Evolutionary conservation across 371 early-diverging fungal genomes (phyloP).

Genomic region (Mortierella sp.): DNA sequence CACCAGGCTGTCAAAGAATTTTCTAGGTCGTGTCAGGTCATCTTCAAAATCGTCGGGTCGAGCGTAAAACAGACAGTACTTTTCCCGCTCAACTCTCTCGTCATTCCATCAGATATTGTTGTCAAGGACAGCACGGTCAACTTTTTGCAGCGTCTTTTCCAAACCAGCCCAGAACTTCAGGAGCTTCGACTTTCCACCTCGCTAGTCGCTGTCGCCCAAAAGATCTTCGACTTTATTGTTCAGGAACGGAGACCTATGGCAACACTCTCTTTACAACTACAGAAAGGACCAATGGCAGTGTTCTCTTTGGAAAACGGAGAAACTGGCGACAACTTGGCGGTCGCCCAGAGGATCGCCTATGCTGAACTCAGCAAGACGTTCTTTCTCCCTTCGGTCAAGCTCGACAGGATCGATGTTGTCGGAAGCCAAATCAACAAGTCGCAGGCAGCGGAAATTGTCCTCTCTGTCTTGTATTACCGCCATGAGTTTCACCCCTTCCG

Average conservation of each 20-base stretch:
- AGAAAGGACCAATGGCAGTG: background rate
- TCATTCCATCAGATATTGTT: too few relatives aligned
- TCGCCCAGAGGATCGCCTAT: background rate
- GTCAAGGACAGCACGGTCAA: too few relatives aligned
- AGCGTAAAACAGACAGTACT: background rate
- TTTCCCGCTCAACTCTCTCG: background rate
- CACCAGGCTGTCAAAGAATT: background rate
- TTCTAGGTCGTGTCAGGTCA: background rate
- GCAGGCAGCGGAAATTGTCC: background rate
- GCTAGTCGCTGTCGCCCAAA: background rate
- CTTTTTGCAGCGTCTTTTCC: background rate
- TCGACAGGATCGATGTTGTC: background rate
- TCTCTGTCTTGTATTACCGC: background rate
- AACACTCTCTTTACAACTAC: background rate
- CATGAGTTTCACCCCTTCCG: background rate
- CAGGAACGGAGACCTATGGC: background rate
- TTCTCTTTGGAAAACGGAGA: background rate
- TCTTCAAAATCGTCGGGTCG: background rate
- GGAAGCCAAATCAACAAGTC: background rate
- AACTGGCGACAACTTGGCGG: background rate
- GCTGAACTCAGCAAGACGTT: background rate
- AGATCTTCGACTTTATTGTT: background rate
- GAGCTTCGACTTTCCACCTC: background rate
- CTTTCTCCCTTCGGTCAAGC: background rate
- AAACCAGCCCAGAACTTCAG: background rate